Evolutionary conservation across 768 basidiomycete genomes (phyloP), one percentile per base, ranked within the genome.

Genomic region (Neoboletus magnificus): DNA sequence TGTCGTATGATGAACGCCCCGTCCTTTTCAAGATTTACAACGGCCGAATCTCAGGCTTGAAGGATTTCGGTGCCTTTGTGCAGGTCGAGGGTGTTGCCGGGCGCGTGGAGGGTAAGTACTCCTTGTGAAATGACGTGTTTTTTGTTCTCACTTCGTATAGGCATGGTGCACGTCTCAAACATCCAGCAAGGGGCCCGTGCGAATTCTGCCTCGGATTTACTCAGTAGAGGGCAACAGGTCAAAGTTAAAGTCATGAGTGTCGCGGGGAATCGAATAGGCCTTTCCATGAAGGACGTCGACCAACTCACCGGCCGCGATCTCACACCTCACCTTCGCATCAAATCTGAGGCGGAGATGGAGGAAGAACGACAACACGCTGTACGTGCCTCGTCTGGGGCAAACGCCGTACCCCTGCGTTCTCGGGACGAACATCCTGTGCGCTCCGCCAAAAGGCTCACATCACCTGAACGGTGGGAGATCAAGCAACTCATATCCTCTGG

Each of bases 281-380:
- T 99, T 23, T 98, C 96, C 23, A 98, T 99, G 90, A 96, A 96
- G 67, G 97, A 99, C 68, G 97, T 93, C 32, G 97, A 99, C 69
- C 97, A 99, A 70, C 72, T 69, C 16, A 86, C 87, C 1, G 97
- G 96, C 7, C 85, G 84, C 23, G 97, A 99, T 68, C 82, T 98
- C 54, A 91, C 93, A 1, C 97, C 97, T 4, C 93, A 99, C 69
- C 80, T 99, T 11, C 87, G 91, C 47, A 92, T 98, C 76, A 92
- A 90, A 71, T 92, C 92, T 6, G 93, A 95, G 69, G 91, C 92
- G 11, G 97, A 99, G 71, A 77, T 96, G 67, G 90, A 91, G 57
- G 91, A 95, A 69, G 89, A 93, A 58, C 78, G 84, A 45, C 71
- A 76, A 44, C 78, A 75, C 4, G 81, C 87, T 13, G 78, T 83